These are phyloP conservation scores for Herpetospermum pedunculosum DNA, from an alignment of 306 rosid genomes.

Conservation along the genomic window DNA sequence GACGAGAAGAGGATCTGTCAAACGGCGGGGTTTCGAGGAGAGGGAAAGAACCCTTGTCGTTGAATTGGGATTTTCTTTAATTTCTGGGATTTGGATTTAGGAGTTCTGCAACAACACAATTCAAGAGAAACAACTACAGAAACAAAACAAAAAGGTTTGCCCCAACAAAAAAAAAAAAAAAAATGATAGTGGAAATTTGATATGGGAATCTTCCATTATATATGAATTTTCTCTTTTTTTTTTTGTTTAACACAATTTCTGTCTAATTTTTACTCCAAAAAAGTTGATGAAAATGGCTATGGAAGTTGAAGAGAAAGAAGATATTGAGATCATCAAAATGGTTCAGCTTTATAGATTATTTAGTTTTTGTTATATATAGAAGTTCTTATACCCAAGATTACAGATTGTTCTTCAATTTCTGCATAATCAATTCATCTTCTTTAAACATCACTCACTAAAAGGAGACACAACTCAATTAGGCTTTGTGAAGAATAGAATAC, in stretches of 20 bases:
- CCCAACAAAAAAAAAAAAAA: background rate
- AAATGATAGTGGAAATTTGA: background rate
- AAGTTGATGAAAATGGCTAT: background rate
- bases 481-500: too few relatives aligned
- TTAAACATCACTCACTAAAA: too few relatives aligned
- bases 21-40: background rate
- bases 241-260: background rate
- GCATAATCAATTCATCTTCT: too few relatives aligned
- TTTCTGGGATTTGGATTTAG: background rate
- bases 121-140: background rate
- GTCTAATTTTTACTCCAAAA: background rate
- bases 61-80: background rate
- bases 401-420: too few relatives aligned
- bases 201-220: background rate
- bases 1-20: background rate
- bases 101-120: background rate
- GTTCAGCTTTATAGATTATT: background rate
- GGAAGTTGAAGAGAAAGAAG: background rate
- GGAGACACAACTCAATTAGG: too few relatives aligned
- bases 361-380: too few relatives aligned
- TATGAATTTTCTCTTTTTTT: background rate
- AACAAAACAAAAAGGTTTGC: background rate
- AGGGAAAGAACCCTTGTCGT: slow-evolving; percentile 8
- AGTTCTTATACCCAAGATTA: too few relatives aligned
- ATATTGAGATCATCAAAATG: background rate